Evolutionary conservation across 1,284 basidiomycete species (phyloP).

Genomic region (Afroboletus lepidellus): DNA sequence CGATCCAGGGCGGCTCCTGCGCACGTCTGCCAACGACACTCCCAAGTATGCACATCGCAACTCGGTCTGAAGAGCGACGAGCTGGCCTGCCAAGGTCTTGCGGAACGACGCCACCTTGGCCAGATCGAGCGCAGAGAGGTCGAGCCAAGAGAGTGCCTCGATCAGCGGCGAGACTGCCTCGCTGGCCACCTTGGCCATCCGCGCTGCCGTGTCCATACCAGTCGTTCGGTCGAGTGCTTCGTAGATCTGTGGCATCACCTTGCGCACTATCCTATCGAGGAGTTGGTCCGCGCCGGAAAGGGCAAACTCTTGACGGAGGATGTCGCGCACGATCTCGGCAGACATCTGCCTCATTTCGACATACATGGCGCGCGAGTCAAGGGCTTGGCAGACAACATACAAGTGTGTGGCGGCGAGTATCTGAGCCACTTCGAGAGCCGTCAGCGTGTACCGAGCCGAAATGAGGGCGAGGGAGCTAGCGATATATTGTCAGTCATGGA

Average conservation of each 20-base stretch:
- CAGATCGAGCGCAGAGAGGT: slow-evolving; percentile 35
- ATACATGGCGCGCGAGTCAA: slow-evolving; percentile 76
- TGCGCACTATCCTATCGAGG: slow-evolving; percentile 18
- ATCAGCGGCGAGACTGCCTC: slow-evolving; percentile 59
- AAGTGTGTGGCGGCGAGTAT: slow-evolving; percentile 75
- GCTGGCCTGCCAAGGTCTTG: slow-evolving; percentile 18
- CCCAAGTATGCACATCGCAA: slow-evolving; percentile 31
- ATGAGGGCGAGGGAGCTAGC: slow-evolving; percentile 76
- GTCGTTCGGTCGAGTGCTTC: slow-evolving; percentile 63
- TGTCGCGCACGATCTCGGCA: slow-evolving; percentile 18
- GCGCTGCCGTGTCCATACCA: slow-evolving; percentile 64
- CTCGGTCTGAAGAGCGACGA: slow-evolving; percentile 25
- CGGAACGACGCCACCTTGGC: slow-evolving; percentile 27
- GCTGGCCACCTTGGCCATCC: slow-evolving; percentile 66
- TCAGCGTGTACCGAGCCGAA: slow-evolving; percentile 75
- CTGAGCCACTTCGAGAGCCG: slow-evolving; percentile 73
- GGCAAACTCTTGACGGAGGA: slow-evolving; percentile 18
- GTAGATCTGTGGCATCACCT: slow-evolving; percentile 36
- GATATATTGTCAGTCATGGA: slow-evolving; percentile 1
- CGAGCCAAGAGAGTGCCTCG: slow-evolving; percentile 47
- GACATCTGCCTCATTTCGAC: slow-evolving; percentile 49
- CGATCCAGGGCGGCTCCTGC: slow-evolving; percentile 13
- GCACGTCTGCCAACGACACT: slow-evolving; percentile 28
- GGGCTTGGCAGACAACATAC: slow-evolving; percentile 76
- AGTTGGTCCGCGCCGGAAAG: slow-evolving; percentile 11